A percentile compares a stretch with the other conserved stretches of the same genome.
Evolutionary conservation across 140 eudicot species (phyloP).

Genomic region (Senecio squalidus): DNA sequence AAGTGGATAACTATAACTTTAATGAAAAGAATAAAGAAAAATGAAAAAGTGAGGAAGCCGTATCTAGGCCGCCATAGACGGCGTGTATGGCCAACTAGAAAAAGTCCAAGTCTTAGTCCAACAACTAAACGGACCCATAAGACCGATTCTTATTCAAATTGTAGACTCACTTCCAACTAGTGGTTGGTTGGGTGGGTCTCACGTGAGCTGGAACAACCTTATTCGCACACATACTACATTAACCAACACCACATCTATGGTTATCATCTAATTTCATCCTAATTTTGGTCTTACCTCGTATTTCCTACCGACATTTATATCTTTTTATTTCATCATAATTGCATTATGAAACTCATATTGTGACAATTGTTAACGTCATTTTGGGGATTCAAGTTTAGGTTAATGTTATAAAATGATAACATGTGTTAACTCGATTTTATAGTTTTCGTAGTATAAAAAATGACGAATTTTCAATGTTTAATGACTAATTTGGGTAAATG

Average conservation of each 20-base stretch:
- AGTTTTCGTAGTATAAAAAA: too few relatives aligned
- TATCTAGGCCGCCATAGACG: slow-evolving; percentile 1
- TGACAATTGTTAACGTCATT: too few relatives aligned
- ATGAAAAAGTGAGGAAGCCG: not conserved
- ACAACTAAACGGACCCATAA: slow-evolving; percentile 2
- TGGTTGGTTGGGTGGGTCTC: not conserved
- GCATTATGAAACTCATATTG: too few relatives aligned
- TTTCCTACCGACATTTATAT: too few relatives aligned
- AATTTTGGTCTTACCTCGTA: too few relatives aligned
- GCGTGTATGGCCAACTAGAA: slow-evolving; percentile 13
- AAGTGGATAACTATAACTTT: too few relatives aligned
- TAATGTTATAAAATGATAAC: too few relatives aligned
- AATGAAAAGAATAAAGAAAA: not conserved
- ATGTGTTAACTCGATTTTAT: too few relatives aligned
- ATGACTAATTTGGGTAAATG: too few relatives aligned
- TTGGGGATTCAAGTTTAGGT: too few relatives aligned
- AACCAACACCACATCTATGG: not conserved
- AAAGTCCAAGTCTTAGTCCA: slow-evolving; percentile 12
- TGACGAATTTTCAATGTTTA: too few relatives aligned
- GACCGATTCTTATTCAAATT: not conserved
- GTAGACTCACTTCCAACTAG: not conserved
- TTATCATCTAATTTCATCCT: not conserved
- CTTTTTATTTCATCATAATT: too few relatives aligned
- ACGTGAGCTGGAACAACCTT: not conserved
- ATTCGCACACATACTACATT: not conserved